Evolutionary conservation across 306 rosid genomes (phyloP).

Genomic region (Rubus parviflorus): DNA sequence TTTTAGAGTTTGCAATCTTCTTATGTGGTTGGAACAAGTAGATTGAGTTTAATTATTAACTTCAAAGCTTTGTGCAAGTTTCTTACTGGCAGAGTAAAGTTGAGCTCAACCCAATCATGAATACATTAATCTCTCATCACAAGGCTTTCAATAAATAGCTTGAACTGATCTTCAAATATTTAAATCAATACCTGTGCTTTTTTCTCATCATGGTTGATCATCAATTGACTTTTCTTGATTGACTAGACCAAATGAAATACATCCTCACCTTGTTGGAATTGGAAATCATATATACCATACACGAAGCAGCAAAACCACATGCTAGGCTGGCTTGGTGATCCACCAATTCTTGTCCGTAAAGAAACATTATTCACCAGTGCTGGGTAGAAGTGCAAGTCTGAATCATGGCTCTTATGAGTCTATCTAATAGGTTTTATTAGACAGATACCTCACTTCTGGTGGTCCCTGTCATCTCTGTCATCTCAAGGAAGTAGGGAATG

Average conservation of each 20-base stretch:
- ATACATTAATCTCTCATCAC: neutral
- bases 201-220: neutral
- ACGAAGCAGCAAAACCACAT: neutral
- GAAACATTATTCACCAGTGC: neutral
- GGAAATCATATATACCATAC: neutral
- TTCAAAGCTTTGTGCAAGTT: neutral
- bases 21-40: neutral
- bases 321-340: neutral
- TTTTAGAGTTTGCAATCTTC: neutral
- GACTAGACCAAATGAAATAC: neutral
- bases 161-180: neutral
- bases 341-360: neutral
- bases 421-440: neutral
- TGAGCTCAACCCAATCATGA: neutral
- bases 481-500: neutral
- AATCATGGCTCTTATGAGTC: neutral
- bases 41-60: neutral
- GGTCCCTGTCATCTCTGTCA: neutral
- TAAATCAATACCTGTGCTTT: neutral
- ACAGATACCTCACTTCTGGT: neutral
- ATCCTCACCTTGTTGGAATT: neutral
- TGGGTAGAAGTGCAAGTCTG: neutral
- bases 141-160: neutral
- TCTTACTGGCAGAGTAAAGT: neutral
- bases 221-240: neutral